Evolutionary conservation across 2,329 filamentous ascomycete species (phyloP).

Genomic region (Aspergillus phoenicis): DNA sequence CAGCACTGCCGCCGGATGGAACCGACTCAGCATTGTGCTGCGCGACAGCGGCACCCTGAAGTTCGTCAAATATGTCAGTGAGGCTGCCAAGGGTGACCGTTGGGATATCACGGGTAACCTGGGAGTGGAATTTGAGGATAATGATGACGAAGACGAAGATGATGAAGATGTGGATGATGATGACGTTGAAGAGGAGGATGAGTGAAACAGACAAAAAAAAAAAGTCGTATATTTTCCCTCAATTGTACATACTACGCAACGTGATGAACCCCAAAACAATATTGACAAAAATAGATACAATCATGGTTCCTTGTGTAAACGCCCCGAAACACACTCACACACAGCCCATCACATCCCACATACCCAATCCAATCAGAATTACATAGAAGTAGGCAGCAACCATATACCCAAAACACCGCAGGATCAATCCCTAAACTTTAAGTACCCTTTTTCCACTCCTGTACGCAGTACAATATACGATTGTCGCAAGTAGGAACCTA

Average conservation of each 20-base stretch:
- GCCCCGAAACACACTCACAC: background rate
- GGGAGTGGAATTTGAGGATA: conserved; percentile 65
- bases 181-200: conserved; percentile 9
- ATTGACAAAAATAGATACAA: conserved; percentile 2
- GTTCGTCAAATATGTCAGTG: conserved; percentile 95
- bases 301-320: background rate
- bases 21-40: conserved; percentile 86
- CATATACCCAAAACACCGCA: background rate
- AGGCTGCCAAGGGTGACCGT: conserved; percentile 78
- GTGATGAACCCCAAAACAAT: background rate
- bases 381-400: no score
- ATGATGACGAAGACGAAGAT: conserved; percentile 43
- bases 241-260: conserved; percentile 5
- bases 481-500: no score
- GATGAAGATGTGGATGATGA: conserved; percentile 23
- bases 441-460: no score
- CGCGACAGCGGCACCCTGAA: conserved; percentile 82
- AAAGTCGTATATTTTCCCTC: background rate
- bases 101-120: conserved; percentile 87
- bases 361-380: no score
- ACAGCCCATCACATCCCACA: no score
- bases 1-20: conserved; percentile 75
- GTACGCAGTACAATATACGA: no score
- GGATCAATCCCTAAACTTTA: background rate
- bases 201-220: conserved; percentile 3